A percentile compares a stretch with the other conserved stretches of the same genome.
Evolutionary conservation across 345 rosid genomes (phyloP).

Genomic region (Psidium friedrichsthalianum): DNA sequence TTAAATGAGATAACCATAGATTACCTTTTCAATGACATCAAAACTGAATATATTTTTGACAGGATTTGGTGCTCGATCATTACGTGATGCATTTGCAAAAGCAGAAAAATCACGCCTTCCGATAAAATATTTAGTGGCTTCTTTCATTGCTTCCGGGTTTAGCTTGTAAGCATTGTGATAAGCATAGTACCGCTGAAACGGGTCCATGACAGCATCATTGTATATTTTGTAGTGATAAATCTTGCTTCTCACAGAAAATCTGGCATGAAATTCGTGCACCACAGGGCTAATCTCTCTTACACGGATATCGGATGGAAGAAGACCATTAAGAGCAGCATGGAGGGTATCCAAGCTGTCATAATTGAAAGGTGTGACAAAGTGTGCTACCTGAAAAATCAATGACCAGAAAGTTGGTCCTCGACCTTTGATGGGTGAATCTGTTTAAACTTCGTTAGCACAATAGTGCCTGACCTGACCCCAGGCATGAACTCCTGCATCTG

Average conservation of each 20-base stretch:
- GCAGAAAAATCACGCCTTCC: constrained; percentile 85
- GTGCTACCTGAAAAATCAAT: constrained; percentile 63
- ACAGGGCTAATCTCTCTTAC: constrained; percentile 79
- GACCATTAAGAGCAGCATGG: constrained; percentile 76
- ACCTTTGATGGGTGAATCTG: neutral
- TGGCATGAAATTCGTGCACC: constrained; percentile 70
- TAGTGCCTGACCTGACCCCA: constrained; percentile 75
- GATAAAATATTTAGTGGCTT: constrained; percentile 57
- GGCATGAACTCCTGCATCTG: constrained; percentile 95
- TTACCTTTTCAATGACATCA: constrained; percentile 65
- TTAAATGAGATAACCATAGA: neutral
- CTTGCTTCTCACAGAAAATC: constrained; percentile 70
- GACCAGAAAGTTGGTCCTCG: constrained; percentile 8
- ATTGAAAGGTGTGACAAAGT: constrained; percentile 80
- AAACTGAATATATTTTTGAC: constrained; percentile 59
- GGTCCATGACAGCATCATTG: constrained; percentile 70
- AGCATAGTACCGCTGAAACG: constrained; percentile 57
- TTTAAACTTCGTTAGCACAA: neutral
- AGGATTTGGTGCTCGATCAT: constrained; percentile 56
- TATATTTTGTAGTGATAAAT: constrained; percentile 73
- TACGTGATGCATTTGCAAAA: constrained; percentile 66
- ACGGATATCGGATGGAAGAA: constrained; percentile 76
- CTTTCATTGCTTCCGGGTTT: constrained; percentile 43
- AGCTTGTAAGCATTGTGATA: constrained; percentile 55
- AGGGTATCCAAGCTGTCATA: constrained; percentile 48